Conservation (phyloP, 805 yeast genomes). For the Saccharomycopsis schoenii region DNA sequence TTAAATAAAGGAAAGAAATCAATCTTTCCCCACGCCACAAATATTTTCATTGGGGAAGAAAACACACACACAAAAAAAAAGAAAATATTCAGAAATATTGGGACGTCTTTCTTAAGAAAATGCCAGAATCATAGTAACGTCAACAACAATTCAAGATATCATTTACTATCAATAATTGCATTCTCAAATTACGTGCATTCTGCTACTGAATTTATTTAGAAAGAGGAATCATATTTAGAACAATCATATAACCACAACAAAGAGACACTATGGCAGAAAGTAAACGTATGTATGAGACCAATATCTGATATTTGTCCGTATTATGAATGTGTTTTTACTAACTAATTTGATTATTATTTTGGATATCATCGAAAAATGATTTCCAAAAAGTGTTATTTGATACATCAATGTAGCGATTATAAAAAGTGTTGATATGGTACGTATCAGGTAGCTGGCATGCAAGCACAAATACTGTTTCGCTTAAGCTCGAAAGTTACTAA, state of each 20-base stretch:
- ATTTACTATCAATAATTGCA: too few relatives aligned
- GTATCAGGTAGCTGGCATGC: background rate
- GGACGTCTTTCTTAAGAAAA: too few relatives aligned
- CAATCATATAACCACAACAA: too few relatives aligned
- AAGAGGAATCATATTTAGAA: too few relatives aligned
- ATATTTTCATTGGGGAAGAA: background rate
- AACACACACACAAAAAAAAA: background rate
- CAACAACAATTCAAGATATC: background rate
- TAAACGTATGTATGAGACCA: background rate
- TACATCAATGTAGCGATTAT: slow-evolving; percentile 3
- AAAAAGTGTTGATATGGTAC: slow-evolving; percentile 14
- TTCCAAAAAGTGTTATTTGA: background rate
- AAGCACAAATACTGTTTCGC: too few relatives aligned
- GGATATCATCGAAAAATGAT: background rate
- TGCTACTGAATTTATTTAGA: too few relatives aligned
- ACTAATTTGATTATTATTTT: background rate
- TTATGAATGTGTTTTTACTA: background rate
- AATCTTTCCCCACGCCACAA: too few relatives aligned
- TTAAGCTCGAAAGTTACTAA: background rate
- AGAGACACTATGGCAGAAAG: background rate
- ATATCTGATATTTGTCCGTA: too few relatives aligned
- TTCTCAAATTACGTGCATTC: too few relatives aligned
- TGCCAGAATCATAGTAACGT: background rate
- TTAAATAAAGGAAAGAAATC: background rate
- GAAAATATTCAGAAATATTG: background rate